phyloP scores from a whole-genome alignment of 306 rosid genomes.

The Quercus alba region DNA sequence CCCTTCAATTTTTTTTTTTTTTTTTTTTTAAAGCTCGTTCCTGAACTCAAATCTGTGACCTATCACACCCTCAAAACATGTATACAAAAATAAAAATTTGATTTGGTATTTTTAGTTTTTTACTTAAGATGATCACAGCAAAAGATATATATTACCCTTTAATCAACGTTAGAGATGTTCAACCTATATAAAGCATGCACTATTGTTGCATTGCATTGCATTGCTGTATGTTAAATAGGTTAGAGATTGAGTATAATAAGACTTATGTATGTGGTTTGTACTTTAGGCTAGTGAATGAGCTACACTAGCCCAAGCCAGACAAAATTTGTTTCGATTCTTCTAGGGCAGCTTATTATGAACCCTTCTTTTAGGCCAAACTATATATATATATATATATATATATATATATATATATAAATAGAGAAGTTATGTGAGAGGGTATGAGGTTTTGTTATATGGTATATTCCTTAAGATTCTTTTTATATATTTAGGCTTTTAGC shows the following conservation, averaged over 20 bases:
- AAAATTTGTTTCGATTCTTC: slow-evolving; percentile 17
- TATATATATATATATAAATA: too few relatives aligned
- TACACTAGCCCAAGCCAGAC: slow-evolving; percentile 11
- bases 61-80: not conserved
- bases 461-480: too few relatives aligned
- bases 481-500: too few relatives aligned
- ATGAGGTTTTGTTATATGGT: too few relatives aligned
- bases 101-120: slow-evolving; percentile 1
- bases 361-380: slow-evolving; percentile 1
- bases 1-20: too few relatives aligned
- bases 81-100: not conserved
- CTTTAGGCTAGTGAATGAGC: slow-evolving; percentile 6
- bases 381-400: too few relatives aligned
- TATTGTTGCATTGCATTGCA: not conserved
- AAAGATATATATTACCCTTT: slow-evolving; percentile 15
- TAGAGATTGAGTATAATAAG: not conserved
- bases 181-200: not conserved
- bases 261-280: not conserved
- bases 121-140: slow-evolving; percentile 4
- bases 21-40: too few relatives aligned
- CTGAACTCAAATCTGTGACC: too few relatives aligned
- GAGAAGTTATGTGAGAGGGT: too few relatives aligned
- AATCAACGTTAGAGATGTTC: slow-evolving; percentile 14
- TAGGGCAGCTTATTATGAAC: not conserved
- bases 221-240: not conserved